These are phyloP conservation scores for Mycosphaerella sp. DNA, from an alignment of 2,329 filamentous ascomycete genomes.

Conservation along the genomic window DNA sequence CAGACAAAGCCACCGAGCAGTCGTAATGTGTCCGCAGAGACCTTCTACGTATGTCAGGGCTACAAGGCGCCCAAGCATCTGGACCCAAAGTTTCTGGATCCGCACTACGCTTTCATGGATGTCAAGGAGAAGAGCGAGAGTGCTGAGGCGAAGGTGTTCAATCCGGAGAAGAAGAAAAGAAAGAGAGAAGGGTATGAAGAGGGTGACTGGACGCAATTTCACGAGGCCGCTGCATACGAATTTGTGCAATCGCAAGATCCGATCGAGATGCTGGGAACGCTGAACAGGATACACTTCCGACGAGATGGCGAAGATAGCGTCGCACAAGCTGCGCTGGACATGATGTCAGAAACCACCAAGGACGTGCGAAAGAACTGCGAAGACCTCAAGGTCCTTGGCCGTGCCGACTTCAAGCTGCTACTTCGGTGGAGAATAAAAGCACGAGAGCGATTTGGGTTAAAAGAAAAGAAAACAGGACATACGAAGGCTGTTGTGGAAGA, in stretches of 20 bases:
- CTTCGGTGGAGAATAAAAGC: constrained; percentile 85
- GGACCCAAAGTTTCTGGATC: constrained; percentile 87
- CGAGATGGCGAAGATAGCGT: constrained; percentile 71
- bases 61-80: constrained; percentile 93
- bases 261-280: constrained; percentile 78
- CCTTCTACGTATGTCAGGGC: constrained; percentile 93
- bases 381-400: constrained; percentile 82
- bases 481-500: constrained; percentile 34
- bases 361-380: constrained; percentile 73
- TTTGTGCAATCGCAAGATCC: constrained; percentile 93
- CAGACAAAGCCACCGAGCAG: constrained; percentile 96
- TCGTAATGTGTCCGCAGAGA: constrained; percentile 93
- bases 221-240: constrained; percentile 79
- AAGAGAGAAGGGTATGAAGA: constrained; percentile 98
- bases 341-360: constrained; percentile 76
- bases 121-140: constrained; percentile 79
- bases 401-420: constrained; percentile 88
- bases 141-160: constrained; percentile 97
- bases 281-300: constrained; percentile 78
- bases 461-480: constrained; percentile 56
- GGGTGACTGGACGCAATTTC: constrained; percentile 87
- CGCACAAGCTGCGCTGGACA: constrained; percentile 75
- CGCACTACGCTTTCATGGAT: constrained; percentile 85
- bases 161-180: constrained; percentile 93
- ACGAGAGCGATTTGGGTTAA: constrained; percentile 82